These are phyloP conservation scores for Fusarium compactum DNA, from an alignment of 2,329 filamentous ascomycete species.

Conservation along the genomic window DNA sequence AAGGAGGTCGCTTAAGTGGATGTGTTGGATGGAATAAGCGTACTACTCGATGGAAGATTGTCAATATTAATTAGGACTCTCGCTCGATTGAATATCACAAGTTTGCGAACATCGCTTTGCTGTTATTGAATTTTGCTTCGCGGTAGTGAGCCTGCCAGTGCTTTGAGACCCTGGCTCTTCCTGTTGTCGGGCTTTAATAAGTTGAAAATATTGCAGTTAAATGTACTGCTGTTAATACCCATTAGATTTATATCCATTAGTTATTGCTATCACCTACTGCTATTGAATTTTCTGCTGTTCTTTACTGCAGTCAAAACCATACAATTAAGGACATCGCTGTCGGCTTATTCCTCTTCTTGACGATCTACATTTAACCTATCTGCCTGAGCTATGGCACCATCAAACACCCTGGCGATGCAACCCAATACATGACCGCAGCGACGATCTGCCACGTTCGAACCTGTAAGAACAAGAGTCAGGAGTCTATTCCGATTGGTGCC, in stretches of 20 bases:
- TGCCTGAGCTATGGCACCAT: neutral
- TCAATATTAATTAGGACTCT: neutral
- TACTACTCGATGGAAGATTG: neutral
- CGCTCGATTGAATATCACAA: neutral
- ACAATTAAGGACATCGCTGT: accelerated
- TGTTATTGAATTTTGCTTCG: neutral
- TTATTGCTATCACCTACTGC: too few species aligned
- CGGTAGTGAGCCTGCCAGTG: accelerated
- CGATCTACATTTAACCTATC: neutral
- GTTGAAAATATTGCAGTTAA: too few species aligned
- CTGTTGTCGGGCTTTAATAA: too few species aligned
- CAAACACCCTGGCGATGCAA: neutral
- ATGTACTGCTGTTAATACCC: too few species aligned
- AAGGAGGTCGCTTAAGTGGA: slow-evolving; percentile 24
- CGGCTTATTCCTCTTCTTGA: neutral
- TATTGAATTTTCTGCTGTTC: too few species aligned
- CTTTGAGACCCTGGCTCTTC: accelerated
- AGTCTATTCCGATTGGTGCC: neutral
- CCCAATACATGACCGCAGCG: neutral
- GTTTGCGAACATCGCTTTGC: neutral
- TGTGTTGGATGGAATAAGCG: neutral
- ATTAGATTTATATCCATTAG: too few species aligned
- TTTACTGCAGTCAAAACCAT: too few species aligned
- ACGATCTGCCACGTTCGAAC: neutral
- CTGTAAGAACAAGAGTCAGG: neutral